Conservation (phyloP, 2,329 filamentous ascomycete species). For the Nigrospora oryzae region DNA sequence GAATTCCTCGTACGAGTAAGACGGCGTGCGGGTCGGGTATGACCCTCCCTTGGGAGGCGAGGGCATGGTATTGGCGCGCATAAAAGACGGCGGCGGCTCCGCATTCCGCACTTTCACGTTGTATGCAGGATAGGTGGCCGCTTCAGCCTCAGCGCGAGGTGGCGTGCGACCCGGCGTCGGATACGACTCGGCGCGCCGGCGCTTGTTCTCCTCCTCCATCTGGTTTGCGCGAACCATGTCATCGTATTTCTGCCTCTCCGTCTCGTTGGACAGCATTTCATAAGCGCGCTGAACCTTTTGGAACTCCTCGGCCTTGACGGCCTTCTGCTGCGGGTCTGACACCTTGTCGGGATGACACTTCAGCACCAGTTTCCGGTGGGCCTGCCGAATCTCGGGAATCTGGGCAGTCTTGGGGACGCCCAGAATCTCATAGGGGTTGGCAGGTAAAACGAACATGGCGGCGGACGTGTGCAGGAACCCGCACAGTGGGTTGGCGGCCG, state of each 20-base stretch:
- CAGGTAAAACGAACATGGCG: conserved; percentile 42
- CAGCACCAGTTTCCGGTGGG: conserved; percentile 78
- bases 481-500: neutral
- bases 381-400: conserved; percentile 62
- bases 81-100: conserved; percentile 1
- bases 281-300: conserved; percentile 90
- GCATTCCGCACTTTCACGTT: conserved; percentile 1
- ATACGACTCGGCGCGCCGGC: neutral
- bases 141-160: conserved; percentile 2
- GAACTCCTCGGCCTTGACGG: conserved; percentile 76
- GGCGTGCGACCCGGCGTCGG: conserved; percentile 2
- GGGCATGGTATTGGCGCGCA: neutral
- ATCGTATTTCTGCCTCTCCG: conserved; percentile 67
- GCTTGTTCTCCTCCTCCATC: conserved; percentile 28
- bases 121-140: neutral
- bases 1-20: conserved; percentile 4
- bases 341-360: conserved; percentile 91
- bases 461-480: neutral
- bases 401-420: conserved; percentile 67
- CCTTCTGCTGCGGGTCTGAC: conserved; percentile 67
- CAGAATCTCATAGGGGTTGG: conserved; percentile 74
- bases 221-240: conserved; percentile 50
- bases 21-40: conserved; percentile 3
- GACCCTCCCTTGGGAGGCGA: neutral
- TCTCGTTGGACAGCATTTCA: conserved; percentile 77